Percentiles rank a stretch among this genome's conserved stretches.
Conservation (phyloP, 495 filamentous ascomycete genomes). For the Trichocladium antarcticum region DNA sequence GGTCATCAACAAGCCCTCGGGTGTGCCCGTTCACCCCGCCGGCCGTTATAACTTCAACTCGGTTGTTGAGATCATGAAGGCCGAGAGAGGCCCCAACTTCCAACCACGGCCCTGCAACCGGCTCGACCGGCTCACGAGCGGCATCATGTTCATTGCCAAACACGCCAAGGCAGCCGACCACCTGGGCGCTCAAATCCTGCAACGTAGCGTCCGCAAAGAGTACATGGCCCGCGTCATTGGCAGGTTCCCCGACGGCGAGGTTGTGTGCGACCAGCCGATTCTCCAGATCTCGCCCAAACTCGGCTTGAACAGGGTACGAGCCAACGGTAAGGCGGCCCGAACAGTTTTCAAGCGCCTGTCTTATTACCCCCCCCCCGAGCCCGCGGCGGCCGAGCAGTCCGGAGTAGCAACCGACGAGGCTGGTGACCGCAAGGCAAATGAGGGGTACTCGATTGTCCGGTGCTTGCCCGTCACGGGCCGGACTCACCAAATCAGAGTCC, state of each 20-base stretch:
- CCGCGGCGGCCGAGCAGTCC: constrained; percentile 2
- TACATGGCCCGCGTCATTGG: constrained; percentile 88
- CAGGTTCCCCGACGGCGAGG: constrained; percentile 70
- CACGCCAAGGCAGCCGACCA: constrained; percentile 64
- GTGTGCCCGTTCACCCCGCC: constrained; percentile 87
- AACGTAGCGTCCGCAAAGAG: constrained; percentile 77
- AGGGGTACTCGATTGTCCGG: constrained; percentile 89
- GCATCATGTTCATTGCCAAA: constrained; percentile 96
- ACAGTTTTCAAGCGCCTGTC: constrained; percentile 84
- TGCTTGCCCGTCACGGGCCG: constrained; percentile 87
- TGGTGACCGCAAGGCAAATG: constrained; percentile 23
- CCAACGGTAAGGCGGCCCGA: constrained; percentile 77
- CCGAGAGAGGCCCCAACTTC: constrained; percentile 58
- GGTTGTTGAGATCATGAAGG: constrained; percentile 81
- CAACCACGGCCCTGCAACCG: constrained; percentile 78
- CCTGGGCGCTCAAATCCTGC: constrained; percentile 58
- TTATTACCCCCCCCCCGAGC: constrained; percentile 56
- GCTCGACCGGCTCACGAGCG: constrained; percentile 86
- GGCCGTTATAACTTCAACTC: constrained; percentile 93
- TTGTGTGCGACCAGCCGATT: constrained; percentile 87
- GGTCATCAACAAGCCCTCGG: constrained; percentile 92
- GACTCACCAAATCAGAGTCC: constrained; percentile 90
- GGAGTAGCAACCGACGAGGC: constrained; percentile 2
- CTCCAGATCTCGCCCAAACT: constrained; percentile 90
- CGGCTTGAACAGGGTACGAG: constrained; percentile 83